Base-by-base conservation (phyloP, 2,329 filamentous ascomycete genomes). In the Colletotrichum karsti region DNA sequence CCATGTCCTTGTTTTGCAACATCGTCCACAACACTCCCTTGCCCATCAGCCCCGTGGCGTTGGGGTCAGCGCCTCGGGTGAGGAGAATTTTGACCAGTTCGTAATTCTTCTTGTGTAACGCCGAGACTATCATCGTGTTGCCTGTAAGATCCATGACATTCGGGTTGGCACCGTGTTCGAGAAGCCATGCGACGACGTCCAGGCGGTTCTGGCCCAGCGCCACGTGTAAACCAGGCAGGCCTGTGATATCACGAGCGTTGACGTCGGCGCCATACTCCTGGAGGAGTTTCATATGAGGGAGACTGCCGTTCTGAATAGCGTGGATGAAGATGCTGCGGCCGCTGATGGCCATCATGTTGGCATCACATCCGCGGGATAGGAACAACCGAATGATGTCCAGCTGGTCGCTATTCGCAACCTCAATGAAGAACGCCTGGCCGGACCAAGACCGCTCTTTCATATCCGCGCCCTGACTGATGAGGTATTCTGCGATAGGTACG, bases 301-400 rank as follows among this genome's bases (percentile, higher is more conserved):
- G 58, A n/a, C 60, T 67, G 15, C 69, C 67, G 9, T 58, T 68
- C 18, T 72, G 69, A 6, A 75, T 61, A 0, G 78, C 79, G 12
- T 79, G 63, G 1, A 72, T 71, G 1, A 80, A 69, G 8, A 80
- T 53, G 0, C 75, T 74, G n/a, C 70, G 74, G 1, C 78, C 78
- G 2, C 71, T 74, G 7, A 77, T 60, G 26, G 79, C 76, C 4
- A 62, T 72, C 0, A 74, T 71, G 12, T 75, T 76, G 1, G 74
- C 59, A 5, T 76, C 74, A n/a, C 83, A 83, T 7, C 82, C 82
- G 28, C 71, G 72, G 10, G 74, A 69, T 10, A 79, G 71, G 54
- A 80, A 69, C 20, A 75, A 58, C 15, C 62, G 63, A 37, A 75
- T 50, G 28, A 69, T 62, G 12, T 69, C 61, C 24, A 71, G 50